phyloP scores from a whole-genome alignment of 331 rosid genomes.

The Phaseolus coccineus region DNA sequence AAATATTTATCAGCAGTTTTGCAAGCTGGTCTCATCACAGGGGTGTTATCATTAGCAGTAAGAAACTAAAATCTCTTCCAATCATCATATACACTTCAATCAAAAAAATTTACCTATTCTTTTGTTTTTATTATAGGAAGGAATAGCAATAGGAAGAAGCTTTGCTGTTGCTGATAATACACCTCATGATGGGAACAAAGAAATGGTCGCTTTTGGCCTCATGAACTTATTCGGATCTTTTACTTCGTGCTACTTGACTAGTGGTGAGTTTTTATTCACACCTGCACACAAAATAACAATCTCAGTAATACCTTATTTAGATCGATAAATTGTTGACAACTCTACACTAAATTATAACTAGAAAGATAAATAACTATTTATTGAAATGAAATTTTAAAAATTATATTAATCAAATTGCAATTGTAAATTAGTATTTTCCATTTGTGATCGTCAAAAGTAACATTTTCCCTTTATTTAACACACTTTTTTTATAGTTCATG shows the following conservation, averaged over 20 bases:
- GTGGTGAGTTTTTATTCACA: constrained; percentile 55
- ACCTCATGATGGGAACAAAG: constrained; percentile 92
- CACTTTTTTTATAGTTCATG: too few relatives aligned
- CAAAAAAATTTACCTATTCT: too few relatives aligned
- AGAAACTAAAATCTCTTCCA: constrained; percentile 33
- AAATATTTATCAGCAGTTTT: constrained; percentile 55
- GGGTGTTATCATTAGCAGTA: constrained; percentile 82
- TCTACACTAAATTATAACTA: too few relatives aligned
- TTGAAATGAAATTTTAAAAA: too few relatives aligned
- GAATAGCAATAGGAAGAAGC: constrained; percentile 95
- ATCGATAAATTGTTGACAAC: too few relatives aligned
- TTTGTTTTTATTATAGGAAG: constrained; percentile 64
- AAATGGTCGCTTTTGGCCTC: constrained; percentile 88
- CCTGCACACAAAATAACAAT: too few relatives aligned
- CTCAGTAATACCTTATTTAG: too few relatives aligned
- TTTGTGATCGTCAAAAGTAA: too few relatives aligned
- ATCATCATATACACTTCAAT: neutral
- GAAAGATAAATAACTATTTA: too few relatives aligned
- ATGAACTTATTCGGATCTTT: constrained; percentile 87
- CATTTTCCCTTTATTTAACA: too few relatives aligned
- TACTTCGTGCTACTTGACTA: constrained; percentile 89
- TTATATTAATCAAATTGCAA: too few relatives aligned
- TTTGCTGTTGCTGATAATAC: constrained; percentile 68
- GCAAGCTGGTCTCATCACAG: constrained; percentile 69
- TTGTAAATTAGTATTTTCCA: too few relatives aligned